Evolutionary conservation across 1,284 basidiomycete genomes (phyloP), one percentile per base, ranked within the genome.

Genomic region (Ganoderma boninense): DNA sequence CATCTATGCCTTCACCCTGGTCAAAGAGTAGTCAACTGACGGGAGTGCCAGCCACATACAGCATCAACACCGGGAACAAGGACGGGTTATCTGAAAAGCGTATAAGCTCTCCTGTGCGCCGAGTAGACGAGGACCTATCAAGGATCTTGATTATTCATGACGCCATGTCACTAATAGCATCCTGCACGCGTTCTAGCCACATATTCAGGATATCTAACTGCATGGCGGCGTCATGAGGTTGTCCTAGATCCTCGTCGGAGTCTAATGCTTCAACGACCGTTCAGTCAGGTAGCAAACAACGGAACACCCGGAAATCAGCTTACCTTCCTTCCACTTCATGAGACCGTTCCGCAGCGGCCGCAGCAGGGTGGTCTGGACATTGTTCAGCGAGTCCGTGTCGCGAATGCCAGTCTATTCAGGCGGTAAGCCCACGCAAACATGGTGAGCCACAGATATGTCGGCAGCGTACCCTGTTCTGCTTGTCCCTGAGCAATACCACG

Each of bases 391-490:
- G 71, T 85, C 83, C 32, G 69, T 68, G 71, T 88, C 84, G 14
- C 86, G 82, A 42, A 90, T 82, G 0, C 87, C 87, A 2, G 87
- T 90, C 89, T 91, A 56, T 64, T 5, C 38, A 32, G 46, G 46
- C 3, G 42, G 32, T 10, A 40, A 49, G 35, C 43, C 69, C 16
- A 63, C n/a, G 54, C 40, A 42, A 3, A 35, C 61, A 49, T 10
- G 38, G 20, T 52, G 11, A 23, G 38, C 16, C 42, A 29, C 42
- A 23, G 43, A 16, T 62, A 11, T 43, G 42, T 23, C n/a, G 20
- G 32, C 61, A 38, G 67, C 76, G 10, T 52, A 89, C 89, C 74
- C 77, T 73, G 74, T 90, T 90, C 2, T 77, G 66, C 10, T 73
- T 71, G 75, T 91, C 89, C 67, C 87, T 77, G 66, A 80, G 72